Conservation (phyloP, 2,329 filamentous ascomycete genomes). For the Aspergillus fructus region DNA sequence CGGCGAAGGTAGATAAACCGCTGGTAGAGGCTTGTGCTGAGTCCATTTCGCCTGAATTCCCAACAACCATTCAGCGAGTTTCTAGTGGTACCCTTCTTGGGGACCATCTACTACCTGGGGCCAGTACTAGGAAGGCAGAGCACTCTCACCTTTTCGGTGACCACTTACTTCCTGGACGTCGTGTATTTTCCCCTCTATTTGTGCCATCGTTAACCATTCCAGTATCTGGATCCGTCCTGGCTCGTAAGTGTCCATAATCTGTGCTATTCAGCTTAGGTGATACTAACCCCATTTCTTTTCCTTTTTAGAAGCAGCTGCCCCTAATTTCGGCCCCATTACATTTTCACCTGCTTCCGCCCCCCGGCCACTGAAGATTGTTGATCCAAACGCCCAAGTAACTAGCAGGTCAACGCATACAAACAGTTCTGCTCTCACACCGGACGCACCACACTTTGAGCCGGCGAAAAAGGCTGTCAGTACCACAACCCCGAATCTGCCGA, state of each 20-base stretch:
- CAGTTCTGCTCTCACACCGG: background rate
- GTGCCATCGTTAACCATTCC: background rate
- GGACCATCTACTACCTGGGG: constrained; percentile 4
- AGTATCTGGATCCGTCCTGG: background rate
- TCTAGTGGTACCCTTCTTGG: background rate
- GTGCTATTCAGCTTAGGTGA: background rate
- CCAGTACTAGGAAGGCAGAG: background rate
- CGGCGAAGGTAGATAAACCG: background rate
- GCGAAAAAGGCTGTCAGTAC: background rate
- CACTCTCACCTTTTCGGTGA: constrained; percentile 11
- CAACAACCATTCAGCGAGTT: background rate
- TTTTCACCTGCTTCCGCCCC: background rate
- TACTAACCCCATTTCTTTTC: background rate
- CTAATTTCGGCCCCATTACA: background rate
- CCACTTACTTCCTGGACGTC: constrained; percentile 12
- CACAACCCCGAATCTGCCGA: background rate
- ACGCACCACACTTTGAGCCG: background rate
- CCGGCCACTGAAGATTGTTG: background rate
- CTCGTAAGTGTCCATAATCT: background rate
- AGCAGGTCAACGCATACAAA: background rate
- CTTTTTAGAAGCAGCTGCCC: background rate
- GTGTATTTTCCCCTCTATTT: background rate
- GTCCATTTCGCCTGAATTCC: background rate
- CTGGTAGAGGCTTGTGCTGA: background rate
- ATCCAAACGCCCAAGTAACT: background rate